Evolutionary conservation across 371 early-diverging fungal genomes (phyloP), one percentile per base, ranked within the genome.

Genomic region (Furculomyces boomerangus): DNA sequence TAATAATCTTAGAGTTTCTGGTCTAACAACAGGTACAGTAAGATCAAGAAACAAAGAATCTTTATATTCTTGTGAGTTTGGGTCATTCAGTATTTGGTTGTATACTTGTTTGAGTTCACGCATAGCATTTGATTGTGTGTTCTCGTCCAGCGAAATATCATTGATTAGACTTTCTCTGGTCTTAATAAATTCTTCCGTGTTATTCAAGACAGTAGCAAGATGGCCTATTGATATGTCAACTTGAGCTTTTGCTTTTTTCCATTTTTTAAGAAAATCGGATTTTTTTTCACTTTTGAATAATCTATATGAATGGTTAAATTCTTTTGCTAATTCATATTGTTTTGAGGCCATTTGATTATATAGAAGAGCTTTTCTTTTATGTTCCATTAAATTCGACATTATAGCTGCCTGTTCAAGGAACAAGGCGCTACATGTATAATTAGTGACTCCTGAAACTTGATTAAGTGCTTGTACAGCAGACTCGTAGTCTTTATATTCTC

Each of bases 391-490:
- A 3, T 10, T 28, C 3, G 13, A 49, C 7, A 31, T 7, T 20
- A 16, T 13, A 16, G 20, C 3, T 20, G 20, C 49, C 5, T 49
- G 10, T 20, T 49, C 49, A 16, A 49, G 25, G 18, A 49, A 49
- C 5, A 49, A 18, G 16, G 30, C 49, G 27, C 18, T 5, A 16
- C 29, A 28, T 13, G 26, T 48, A 29, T 13, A 28, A 32, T 53
- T 40, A 3, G 40, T 55, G 3, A 24, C 5, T 28, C 25, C 26
- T n/a, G 8, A 14, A 7, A 28, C 30, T 14, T 60, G 60, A 24
- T 57, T 32, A 5, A 71, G 67, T 0, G 83, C 74, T 8, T 66
- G 67, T 0, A 90, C 81, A 0, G 83, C 81, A 28, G 85, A 85
- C 43, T 74, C 67, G 70, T 79, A 86, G 65, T 77, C 67, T 13